These are phyloP conservation scores for Microsporum canis DNA, from an alignment of 2,329 filamentous ascomycete genomes.

Conservation along the genomic window DNA sequence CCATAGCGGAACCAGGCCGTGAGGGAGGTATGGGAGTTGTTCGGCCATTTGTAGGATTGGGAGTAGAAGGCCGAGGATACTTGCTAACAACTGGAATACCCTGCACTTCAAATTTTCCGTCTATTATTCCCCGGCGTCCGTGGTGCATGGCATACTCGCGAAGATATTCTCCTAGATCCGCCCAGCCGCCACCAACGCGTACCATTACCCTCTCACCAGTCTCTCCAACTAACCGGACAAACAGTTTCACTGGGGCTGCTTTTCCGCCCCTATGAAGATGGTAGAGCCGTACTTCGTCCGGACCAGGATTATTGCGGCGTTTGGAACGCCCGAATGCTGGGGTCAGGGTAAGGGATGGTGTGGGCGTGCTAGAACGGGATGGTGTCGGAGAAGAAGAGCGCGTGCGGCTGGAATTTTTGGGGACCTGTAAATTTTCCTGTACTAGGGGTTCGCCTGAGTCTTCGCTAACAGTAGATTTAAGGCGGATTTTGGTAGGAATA, in stretches of 20 bases:
- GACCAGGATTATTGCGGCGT: conserved; percentile 22
- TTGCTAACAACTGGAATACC: conserved; percentile 25
- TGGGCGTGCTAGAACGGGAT: conserved; percentile 45
- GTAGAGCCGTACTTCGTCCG: conserved; percentile 62
- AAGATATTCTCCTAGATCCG: conserved; percentile 87
- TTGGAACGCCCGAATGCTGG: conserved; percentile 39
- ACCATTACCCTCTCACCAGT: conserved; percentile 92
- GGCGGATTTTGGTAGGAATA: conserved; percentile 67
- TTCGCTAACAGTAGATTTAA: conserved; percentile 44
- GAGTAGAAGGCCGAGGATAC: conserved; percentile 7
- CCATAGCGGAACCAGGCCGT: conserved; percentile 28
- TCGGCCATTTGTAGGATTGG: conserved; percentile 18
- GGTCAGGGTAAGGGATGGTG: conserved; percentile 58
- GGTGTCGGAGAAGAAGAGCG: conserved; percentile 25
- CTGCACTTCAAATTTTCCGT: conserved; percentile 46
- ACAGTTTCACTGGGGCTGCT: conserved; percentile 83
- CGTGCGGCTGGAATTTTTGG: not conserved
- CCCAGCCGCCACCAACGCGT: conserved; percentile 95
- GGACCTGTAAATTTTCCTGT: conserved; percentile 16
- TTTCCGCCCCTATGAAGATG: conserved; percentile 76
- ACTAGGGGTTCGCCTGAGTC: conserved; percentile 20
- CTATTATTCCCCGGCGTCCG: conserved; percentile 54
- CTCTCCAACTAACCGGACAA: conserved; percentile 85
- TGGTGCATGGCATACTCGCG: conserved; percentile 90
- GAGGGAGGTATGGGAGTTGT: conserved; percentile 22